A percentile compares a stretch with the other conserved stretches of the same genome.
These are phyloP conservation scores for Berberis thunbergii DNA, from an alignment of 164 flowering plant species.

Conservation along the genomic window DNA sequence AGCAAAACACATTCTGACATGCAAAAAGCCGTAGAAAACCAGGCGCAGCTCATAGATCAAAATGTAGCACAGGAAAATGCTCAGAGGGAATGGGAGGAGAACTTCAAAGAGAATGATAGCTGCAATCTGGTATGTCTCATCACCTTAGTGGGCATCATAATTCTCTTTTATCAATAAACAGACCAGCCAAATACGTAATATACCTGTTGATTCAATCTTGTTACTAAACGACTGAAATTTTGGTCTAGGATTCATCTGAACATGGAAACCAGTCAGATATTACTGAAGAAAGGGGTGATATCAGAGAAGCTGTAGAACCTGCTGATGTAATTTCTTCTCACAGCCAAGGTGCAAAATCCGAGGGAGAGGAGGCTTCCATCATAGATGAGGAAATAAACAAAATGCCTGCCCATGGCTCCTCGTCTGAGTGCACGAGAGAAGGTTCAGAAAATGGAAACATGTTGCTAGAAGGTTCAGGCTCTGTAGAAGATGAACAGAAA, in stretches of 20 bases:
- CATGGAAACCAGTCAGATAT: conserved; percentile 73
- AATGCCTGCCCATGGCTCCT: conserved; percentile 9
- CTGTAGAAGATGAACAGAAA: conserved; percentile 16
- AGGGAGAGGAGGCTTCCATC: conserved; percentile 6
- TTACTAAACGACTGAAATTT: background rate
- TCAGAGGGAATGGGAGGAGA: conserved; percentile 90
- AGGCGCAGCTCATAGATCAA: conserved; percentile 52
- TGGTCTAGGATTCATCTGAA: conserved; percentile 17
- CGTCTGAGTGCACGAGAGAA: conserved; percentile 13
- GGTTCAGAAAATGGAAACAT: conserved; percentile 14
- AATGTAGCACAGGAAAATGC: conserved; percentile 81
- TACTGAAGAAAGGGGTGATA: conserved; percentile 64
- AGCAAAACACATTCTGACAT: conserved; percentile 29
- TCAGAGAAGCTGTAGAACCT: conserved; percentile 18
- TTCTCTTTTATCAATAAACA: no score
- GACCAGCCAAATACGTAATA: no score
- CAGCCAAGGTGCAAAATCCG: conserved; percentile 18
- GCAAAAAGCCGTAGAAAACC: conserved; percentile 59
- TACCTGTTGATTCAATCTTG: background rate
- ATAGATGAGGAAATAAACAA: conserved; percentile 12
- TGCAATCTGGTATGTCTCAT: conserved; percentile 42
- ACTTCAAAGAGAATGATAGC: conserved; percentile 49
- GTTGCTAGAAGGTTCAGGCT: conserved; percentile 1
- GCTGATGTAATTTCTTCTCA: conserved; percentile 9
- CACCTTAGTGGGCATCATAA: background rate